Evolutionary conservation across 2,329 filamentous ascomycete species (phyloP), one percentile per base, ranked within the genome.

Genomic region (Venturia carpophila): DNA sequence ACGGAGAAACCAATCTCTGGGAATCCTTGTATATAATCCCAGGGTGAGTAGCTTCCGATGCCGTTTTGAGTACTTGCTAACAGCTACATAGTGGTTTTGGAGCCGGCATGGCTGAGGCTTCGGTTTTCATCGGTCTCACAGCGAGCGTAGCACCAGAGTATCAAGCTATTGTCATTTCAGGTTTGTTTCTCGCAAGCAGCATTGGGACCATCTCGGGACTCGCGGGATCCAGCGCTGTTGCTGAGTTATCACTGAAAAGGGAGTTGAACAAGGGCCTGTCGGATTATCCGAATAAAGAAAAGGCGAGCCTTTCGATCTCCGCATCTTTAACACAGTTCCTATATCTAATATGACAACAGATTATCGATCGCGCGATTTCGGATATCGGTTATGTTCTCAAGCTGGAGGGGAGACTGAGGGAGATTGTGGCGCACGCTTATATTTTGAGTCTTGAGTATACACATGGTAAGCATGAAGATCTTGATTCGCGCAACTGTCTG

Each of bases 11-110:
- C 0, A 79, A 79, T 9, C 78, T 79, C 68, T 74, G 75, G 66
- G 83, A 86, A 67, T 83, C 83, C 0, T 70, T 88, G 0, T 84
- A 86, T 66, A 85, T 88, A 30, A 74, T 86, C 5, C 84, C 85
- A 0, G 75, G 55, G 34, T 24, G 13, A 58, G 24, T 27, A 10
- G 17, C 30, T 58, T 37, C 52, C 10, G n/a, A 1, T 10, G 1
- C 27, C 5, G 11, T 37, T 47, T 15, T 15, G 13, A 30, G 30
- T 7, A 19, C 6, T 5, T n/a, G 9, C 55, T 60, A n/a, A 58
- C 11, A 21, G 24, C n/a, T 13, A 21, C 21, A 24, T 43, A 73
- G 83, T 1, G 82, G 83, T 0, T 76, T 85, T 63, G 82, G 81
- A 0, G 78, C 78, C 0, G 82, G 82, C 0, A 75, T 82, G 42